Evolutionary conservation across 805 yeast species (phyloP).

Genomic region (Lipomyces starkeyi): DNA sequence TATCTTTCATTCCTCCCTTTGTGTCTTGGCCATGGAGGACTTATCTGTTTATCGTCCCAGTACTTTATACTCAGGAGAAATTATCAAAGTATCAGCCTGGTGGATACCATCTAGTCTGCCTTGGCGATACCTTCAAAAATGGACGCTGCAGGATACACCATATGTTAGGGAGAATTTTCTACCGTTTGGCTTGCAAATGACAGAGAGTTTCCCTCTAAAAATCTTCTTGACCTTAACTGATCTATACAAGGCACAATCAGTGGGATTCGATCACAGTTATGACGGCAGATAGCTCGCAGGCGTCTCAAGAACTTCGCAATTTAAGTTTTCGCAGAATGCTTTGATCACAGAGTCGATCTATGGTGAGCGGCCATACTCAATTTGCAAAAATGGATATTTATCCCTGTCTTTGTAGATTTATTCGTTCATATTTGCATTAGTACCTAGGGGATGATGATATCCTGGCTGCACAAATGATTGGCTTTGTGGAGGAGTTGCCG

Average conservation of each 20-base stretch:
- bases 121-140: slow-evolving; percentile 81
- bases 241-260: not conserved
- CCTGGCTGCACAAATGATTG: slow-evolving; percentile 1
- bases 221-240: not conserved
- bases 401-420: not conserved
- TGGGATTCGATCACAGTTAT: not conserved
- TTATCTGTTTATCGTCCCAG: not conserved
- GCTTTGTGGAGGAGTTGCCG: no score
- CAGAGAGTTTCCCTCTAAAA: slow-evolving; percentile 3
- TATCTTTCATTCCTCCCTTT: no score
- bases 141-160: slow-evolving; percentile 80
- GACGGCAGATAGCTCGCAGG: not conserved
- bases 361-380: not conserved
- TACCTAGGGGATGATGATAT: not conserved
- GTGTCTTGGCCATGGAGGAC: not conserved
- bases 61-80: not conserved
- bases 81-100: slow-evolving; percentile 42
- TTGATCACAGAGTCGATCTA: not conserved
- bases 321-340: not conserved
- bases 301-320: not conserved
- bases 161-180: slow-evolving; percentile 96
- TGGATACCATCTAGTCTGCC: slow-evolving; percentile 82
- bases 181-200: slow-evolving; percentile 89
- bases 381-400: not conserved
- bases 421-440: not conserved